Base-by-base conservation (phyloP, 83 land plant species). In the Thuja plicata region DNA sequence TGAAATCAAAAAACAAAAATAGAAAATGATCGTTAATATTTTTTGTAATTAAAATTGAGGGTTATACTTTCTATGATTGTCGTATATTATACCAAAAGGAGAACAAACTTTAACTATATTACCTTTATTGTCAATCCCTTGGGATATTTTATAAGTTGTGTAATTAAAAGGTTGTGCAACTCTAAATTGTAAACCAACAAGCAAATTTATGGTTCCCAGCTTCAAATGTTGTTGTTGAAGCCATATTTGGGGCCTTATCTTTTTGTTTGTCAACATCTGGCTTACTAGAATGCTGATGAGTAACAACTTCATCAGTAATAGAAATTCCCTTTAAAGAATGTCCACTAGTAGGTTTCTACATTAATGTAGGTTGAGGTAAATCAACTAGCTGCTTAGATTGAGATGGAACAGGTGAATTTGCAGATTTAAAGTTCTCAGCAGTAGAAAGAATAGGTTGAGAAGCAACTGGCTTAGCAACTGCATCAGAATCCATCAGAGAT, bases 41-140 rank as follows among this genome's bases (percentile, higher is more conserved):
- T 50, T 86, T 9, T 50, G 24, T n/a, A 48, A 81, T 16, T 54
- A 41, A 27, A 48, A 82, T 34, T 54, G 41, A 52, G 48, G 35
- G 85, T 24, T 88, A 43, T 50, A 88, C 15, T 85, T 88, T 55
- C 89, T 19, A 40, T 45, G 88, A 85, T 50, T 86, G 34, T 37
- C 86, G n/a, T 24, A 35, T 27, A 77, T 43, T 50, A 88, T 66
- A 40, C 45, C 30, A 83, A 89, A 52, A 87, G 38, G 24, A 88
- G 30, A 89, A 86, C 13, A 87, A 19, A 46, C 17, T 50, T 62
- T 73, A 24, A 30, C 80, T 37, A 45, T 46, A 88, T 37, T 57
- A 96, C 96, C 97, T 96, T 95, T 17, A 93, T 82, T 60, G 91
- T 93, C 97, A 95, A 92, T 35, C 99, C 98, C 70, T 92, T 96